Evolutionary conservation across 148 eudicot species (phyloP), one percentile per base, ranked within the genome.

Genomic region (Rhododendron molle): DNA sequence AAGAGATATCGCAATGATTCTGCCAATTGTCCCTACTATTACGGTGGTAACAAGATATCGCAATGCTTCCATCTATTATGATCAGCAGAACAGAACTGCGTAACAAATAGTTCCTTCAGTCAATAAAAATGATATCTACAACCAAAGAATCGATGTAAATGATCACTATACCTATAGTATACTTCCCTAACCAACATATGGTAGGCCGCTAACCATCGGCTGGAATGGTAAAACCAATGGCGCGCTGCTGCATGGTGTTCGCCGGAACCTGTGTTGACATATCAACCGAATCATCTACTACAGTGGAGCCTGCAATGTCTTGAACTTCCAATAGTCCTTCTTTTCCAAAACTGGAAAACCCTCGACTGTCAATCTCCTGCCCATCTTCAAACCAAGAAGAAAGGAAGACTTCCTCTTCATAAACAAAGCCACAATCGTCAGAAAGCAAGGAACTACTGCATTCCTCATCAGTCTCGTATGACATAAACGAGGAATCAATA

Each of bases 401-500:
- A 16, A 60, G 47, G 49, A 28, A 56, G 49, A 58, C 0, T 3
- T 87, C 86, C 21, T 80, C 82, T 76, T 86, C 88, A 46, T 83
- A 88, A 1, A 26, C 18, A 16, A 76, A 60, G 49, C 81, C 60
- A 50, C 52, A 69, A 71, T 83, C 83, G 18, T 83, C 87, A 47
- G 85, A 83, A 67, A 46, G 81, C 7, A 52, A 81, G 26, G 86
- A 84, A 58, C 46, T 47, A 82, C 84, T 73, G 28, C 77, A 60
- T 30, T 85, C 90, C 73, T 85, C 92, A 81, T 87, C 92, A 56
- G 79, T 80, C 5, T 82, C 89, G 16, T 79, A 85, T 15, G 58
- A 78, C 69, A 82, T 14, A 30, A 84, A 47, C 7, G 87, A 82
- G 21, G 69, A 80, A 52, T 83, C 85, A 65, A 85, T 11, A 28